A percentile compares a stretch with the other conserved stretches of the same genome.
These are phyloP conservation scores for Aureobasidium sp. DNA, from an alignment of 2,329 filamentous ascomycete species.

Conservation along the genomic window DNA sequence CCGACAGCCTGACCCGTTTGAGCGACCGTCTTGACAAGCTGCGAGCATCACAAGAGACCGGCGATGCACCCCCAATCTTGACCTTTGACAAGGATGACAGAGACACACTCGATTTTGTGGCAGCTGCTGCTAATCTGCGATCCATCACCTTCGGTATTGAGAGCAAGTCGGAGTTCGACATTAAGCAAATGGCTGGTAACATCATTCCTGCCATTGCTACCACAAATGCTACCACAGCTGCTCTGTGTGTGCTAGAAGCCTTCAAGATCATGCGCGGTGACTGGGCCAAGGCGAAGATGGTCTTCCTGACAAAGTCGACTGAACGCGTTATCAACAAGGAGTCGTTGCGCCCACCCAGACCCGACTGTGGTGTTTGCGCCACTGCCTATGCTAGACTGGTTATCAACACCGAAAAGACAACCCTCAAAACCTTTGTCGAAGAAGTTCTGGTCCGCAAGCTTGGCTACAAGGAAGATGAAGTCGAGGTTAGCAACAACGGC, in stretches of 20 bases:
- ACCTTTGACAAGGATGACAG: conserved; percentile 95
- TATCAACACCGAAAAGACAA: conserved; percentile 63
- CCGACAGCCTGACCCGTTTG: conserved; percentile 70
- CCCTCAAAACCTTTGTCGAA: conserved; percentile 70
- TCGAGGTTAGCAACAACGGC: conserved; percentile 65
- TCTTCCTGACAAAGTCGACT: conserved; percentile 65
- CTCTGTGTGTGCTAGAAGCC: conserved; percentile 82
- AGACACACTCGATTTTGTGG: conserved; percentile 91
- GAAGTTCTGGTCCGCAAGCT: conserved; percentile 61
- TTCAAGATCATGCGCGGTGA: conserved; percentile 80
- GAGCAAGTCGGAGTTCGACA: conserved; percentile 83
- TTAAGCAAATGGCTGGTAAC: conserved; percentile 98
- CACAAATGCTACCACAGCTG: conserved; percentile 92
- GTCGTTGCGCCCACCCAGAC: conserved; percentile 57
- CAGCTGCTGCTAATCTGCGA: conserved; percentile 80
- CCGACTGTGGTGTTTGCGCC: conserved; percentile 75
- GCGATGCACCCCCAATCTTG: conserved; percentile 50
- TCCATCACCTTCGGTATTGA: conserved; percentile 87
- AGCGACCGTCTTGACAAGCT: conserved; percentile 63
- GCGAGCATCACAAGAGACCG: conserved; percentile 46
- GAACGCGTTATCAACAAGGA: conserved; percentile 52
- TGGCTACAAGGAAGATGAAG: conserved; percentile 67
- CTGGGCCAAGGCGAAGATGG: conserved; percentile 65
- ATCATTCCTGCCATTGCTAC: conserved; percentile 98
- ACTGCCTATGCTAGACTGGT: conserved; percentile 59